Percentiles rank a stretch among this genome's conserved stretches.
Conservation (phyloP, 2,329 filamentous ascomycete genomes). For the Diaporthe caulivora region DNA sequence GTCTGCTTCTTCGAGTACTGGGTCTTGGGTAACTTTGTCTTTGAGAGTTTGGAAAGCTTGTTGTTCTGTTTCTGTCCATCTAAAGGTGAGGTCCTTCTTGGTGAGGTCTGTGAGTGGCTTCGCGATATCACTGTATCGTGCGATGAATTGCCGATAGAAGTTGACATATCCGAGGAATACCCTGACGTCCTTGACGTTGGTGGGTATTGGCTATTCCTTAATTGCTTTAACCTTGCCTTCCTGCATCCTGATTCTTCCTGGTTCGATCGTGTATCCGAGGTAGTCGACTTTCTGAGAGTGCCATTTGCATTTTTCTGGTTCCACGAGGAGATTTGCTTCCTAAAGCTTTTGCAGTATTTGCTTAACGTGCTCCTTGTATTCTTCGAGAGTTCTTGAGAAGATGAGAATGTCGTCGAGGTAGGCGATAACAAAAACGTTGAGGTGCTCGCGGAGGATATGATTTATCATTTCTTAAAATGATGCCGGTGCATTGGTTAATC, state of each 20-base stretch:
- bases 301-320: neutral
- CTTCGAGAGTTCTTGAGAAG: neutral
- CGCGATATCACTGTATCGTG: neutral
- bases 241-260: neutral
- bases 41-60: neutral
- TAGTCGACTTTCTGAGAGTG: neutral
- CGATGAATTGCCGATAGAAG: neutral
- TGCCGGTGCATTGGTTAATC: neutral
- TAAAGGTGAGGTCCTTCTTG: neutral
- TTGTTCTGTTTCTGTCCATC: neutral
- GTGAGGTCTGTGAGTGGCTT: no score
- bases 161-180: neutral
- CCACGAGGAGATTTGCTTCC: neutral
- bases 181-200: neutral
- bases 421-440: neutral
- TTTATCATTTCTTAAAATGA: no score
- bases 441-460: neutral
- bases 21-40: no score
- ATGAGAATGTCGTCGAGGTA: neutral
- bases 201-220: neutral
- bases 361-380: neutral
- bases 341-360: neutral
- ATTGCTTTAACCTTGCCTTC: neutral
- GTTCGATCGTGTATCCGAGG: constrained; percentile 1
- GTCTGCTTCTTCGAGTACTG: no score